Evolutionary conservation across 805 yeast genomes (phyloP).

Genomic region (Kazachstania africana): DNA sequence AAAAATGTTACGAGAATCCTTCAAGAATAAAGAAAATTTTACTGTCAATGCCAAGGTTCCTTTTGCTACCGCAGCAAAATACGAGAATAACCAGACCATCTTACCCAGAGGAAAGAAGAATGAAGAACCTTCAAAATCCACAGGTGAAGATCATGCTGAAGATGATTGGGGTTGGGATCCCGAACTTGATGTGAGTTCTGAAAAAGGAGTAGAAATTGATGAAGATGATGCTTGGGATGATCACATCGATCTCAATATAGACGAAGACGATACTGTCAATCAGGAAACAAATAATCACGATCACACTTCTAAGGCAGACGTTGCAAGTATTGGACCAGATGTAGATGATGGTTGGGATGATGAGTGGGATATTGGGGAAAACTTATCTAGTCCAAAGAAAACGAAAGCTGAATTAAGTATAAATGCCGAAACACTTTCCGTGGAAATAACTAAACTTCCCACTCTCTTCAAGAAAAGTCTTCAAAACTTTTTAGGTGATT

Average conservation of each 20-base stretch:
- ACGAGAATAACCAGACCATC: not conserved
- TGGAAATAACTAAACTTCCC: too few species aligned
- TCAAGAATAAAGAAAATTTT: slow-evolving; percentile 3
- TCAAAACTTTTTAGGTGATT: slow-evolving; percentile 7
- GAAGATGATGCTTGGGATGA: slow-evolving; percentile 9
- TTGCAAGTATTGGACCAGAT: slow-evolving; percentile 1
- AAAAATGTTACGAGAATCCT: slow-evolving; percentile 7
- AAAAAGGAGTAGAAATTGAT: slow-evolving; percentile 2
- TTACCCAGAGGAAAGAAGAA: not conserved
- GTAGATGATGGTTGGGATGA: slow-evolving; percentile 16
- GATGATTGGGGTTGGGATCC: slow-evolving; percentile 20
- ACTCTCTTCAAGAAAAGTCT: too few species aligned
- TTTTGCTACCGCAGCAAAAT: too few species aligned
- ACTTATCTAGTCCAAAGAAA: slow-evolving; percentile 2
- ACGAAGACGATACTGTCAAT: slow-evolving; percentile 6
- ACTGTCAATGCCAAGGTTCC: too few species aligned
- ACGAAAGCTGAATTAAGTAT: not conserved
- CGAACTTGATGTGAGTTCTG: slow-evolving; percentile 2
- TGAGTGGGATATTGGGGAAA: slow-evolving; percentile 15
- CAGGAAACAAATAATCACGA: too few species aligned
- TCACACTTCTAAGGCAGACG: not conserved
- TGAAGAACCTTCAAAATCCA: not conserved
- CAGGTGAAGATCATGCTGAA: slow-evolving; percentile 1
- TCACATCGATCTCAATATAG: slow-evolving; percentile 12
- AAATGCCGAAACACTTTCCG: too few species aligned